These are phyloP conservation scores for Trichoderma gracile DNA, from an alignment of 2,329 filamentous ascomycete species.

Conservation along the genomic window DNA sequence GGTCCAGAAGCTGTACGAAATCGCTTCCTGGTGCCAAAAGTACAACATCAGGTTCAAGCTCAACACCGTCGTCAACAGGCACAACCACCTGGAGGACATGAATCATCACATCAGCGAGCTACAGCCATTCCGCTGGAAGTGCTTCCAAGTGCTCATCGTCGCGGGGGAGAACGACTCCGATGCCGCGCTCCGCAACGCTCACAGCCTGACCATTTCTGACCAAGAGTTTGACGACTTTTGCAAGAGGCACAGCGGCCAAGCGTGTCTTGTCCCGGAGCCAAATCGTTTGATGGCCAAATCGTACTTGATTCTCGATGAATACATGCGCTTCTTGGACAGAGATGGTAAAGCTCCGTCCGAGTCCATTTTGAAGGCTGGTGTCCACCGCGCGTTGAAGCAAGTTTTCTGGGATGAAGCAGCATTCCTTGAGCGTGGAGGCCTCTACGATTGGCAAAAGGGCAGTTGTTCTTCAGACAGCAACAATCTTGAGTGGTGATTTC, in stretches of 20 bases:
- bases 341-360: neutral
- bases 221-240: conserved; percentile 6
- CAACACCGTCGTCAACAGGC: neutral
- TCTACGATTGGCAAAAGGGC: conserved; percentile 1
- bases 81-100: neutral
- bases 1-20: neutral
- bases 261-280: neutral
- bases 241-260: neutral
- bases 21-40: neutral
- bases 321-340: conserved; percentile 8
- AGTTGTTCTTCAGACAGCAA: neutral
- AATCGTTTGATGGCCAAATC: conserved; percentile 5
- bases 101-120: neutral
- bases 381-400: neutral
- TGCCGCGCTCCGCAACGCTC: neutral
- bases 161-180: conserved; percentile 1
- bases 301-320: conserved; percentile 8
- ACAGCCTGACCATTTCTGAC: neutral
- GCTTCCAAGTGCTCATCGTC: conserved; percentile 10
- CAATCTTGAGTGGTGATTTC: neutral
- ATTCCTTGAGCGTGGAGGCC: conserved; percentile 2
- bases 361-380: neutral
- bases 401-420: conserved; percentile 5
- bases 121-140: conserved; percentile 10
- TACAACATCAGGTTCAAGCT: conserved; percentile 9